Conservation (phyloP, 495 filamentous ascomycete genomes). For the Evernia prunastri region DNA sequence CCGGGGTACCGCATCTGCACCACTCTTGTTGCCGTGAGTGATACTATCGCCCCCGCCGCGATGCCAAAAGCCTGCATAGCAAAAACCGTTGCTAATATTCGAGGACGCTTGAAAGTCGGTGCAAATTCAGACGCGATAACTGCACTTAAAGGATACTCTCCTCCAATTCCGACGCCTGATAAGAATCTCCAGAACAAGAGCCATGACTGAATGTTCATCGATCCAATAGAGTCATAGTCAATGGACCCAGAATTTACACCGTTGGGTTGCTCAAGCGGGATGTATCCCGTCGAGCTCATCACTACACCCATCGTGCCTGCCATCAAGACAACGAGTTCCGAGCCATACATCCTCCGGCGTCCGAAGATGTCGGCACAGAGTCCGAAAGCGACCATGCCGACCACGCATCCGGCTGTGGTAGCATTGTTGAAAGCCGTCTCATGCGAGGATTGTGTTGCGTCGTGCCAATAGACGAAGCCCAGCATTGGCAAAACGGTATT, state of each 20-base stretch:
- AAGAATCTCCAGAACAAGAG: conserved; percentile 3
- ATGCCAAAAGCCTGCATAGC: conserved; percentile 2
- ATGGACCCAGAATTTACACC: too few relatives aligned
- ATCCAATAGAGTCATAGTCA: too few relatives aligned
- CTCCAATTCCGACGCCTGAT: neutral
- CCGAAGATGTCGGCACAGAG: neutral
- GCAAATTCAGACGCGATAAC: neutral
- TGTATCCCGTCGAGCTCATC: neutral
- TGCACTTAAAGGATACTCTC: conserved; percentile 1
- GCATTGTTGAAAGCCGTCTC: neutral
- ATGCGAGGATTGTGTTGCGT: neutral
- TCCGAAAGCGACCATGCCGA: neutral
- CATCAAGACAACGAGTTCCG: neutral
- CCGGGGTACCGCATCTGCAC: too few relatives aligned
- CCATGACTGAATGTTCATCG: conserved; percentile 2
- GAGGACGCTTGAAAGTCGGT: neutral
- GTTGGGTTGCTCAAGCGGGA: too few relatives aligned
- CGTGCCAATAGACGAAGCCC: conserved; percentile 3
- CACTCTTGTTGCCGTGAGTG: too few relatives aligned
- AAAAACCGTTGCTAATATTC: conserved; percentile 4
- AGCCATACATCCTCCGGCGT: neutral
- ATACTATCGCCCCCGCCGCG: too few relatives aligned
- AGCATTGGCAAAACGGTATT: conserved; percentile 1
- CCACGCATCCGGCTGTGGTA: neutral
- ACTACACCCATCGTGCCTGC: neutral